These are phyloP conservation scores for Collybiopsis confluens DNA, from an alignment of 768 basidiomycete genomes.

Conservation along the genomic window DNA sequence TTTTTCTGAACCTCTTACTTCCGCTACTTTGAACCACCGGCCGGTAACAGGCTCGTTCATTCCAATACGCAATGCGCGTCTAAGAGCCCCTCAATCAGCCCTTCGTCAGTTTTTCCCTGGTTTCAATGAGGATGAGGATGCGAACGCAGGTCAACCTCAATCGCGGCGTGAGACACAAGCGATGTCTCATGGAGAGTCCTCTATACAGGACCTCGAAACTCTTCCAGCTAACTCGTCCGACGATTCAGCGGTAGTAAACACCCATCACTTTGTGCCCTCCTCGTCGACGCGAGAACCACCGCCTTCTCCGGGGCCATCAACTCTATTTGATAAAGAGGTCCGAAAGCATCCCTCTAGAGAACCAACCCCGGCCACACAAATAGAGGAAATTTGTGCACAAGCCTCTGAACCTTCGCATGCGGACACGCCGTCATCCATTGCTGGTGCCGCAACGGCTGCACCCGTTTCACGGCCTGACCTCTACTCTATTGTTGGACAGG, in stretches of 20 bases:
- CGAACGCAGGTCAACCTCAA: neutral
- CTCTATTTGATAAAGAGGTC: neutral
- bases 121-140: slow-evolving; percentile 60
- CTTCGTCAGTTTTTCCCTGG: slow-evolving; percentile 81
- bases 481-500: slow-evolving; percentile 87
- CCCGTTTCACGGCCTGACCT: slow-evolving; percentile 42
- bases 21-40: neutral
- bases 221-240: neutral
- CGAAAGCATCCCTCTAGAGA: neutral
- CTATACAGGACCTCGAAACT: neutral
- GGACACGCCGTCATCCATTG: neutral
- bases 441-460: neutral
- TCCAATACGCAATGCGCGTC: slow-evolving; percentile 41
- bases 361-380: neutral
- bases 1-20: neutral
- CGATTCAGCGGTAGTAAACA: neutral
- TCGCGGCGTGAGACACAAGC: neutral
- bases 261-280: slow-evolving; percentile 1
- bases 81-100: slow-evolving; percentile 65
- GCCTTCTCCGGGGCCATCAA: neutral
- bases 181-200: neutral
- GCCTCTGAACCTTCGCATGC: neutral
- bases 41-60: neutral
- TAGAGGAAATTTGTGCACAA: neutral
- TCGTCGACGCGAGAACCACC: neutral